These are phyloP conservation scores for Trypanosoma melophagium DNA, from an alignment of 208 protist genomes.

Conservation along the genomic window DNA sequence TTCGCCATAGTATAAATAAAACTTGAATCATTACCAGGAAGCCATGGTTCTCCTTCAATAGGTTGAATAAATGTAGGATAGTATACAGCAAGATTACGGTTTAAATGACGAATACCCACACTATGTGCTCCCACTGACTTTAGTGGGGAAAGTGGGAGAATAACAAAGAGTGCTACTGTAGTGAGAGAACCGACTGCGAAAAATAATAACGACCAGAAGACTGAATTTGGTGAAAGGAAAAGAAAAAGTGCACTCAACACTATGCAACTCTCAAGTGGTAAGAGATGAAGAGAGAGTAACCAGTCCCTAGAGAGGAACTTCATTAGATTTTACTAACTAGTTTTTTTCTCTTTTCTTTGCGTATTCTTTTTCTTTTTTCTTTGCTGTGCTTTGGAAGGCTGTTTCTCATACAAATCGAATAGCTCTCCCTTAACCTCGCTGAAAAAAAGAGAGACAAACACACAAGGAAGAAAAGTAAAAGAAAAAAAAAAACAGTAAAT, in stretches of 20 bases:
- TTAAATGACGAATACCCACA: constrained; percentile 27
- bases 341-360: not conserved
- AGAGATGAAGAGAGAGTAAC: constrained; percentile 16
- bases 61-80: constrained; percentile 25
- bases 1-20: constrained; percentile 10
- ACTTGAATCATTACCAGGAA: constrained; percentile 8
- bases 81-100: constrained; percentile 15
- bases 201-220: constrained; percentile 4
- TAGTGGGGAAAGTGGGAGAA: constrained; percentile 16
- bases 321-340: not conserved
- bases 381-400: no score
- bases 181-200: constrained; percentile 2
- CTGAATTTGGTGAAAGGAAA: not conserved
- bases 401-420: no score
- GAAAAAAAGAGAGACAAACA: no score
- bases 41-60: constrained; percentile 26
- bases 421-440: no score
- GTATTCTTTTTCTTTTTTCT: no score
- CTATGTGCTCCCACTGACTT: constrained; percentile 7
- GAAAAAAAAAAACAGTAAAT: no score
- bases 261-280: constrained; percentile 12
- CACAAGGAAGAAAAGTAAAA: no score
- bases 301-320: constrained; percentile 1
- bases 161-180: constrained; percentile 1
- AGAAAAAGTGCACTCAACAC: not conserved